These are phyloP conservation scores for Ampelomyces quisqualis DNA, from an alignment of 2,329 filamentous ascomycete genomes.

Conservation along the genomic window DNA sequence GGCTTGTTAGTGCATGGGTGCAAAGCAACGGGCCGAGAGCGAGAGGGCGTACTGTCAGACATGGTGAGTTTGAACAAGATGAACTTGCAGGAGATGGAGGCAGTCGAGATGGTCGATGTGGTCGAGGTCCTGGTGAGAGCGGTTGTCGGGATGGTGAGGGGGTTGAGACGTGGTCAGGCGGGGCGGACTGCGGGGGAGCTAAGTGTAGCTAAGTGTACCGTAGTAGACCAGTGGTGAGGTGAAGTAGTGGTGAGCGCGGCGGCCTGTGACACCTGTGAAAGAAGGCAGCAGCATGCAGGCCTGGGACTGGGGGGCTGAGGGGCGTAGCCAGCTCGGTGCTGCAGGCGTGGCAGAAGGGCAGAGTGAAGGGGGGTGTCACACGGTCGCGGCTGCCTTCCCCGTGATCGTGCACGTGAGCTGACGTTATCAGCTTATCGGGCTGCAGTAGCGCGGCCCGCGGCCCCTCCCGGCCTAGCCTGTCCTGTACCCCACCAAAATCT, in stretches of 20 bases:
- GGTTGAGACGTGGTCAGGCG: neutral
- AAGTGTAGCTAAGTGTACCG: neutral
- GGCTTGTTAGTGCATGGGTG: constrained; percentile 12
- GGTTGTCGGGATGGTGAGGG: no score
- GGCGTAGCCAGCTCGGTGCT: no score
- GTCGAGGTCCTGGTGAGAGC: no score
- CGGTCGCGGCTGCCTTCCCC: constrained; percentile 17
- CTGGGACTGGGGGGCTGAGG: no score
- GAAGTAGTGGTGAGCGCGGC: no score
- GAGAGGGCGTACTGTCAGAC: constrained; percentile 16
- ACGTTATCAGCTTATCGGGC: constrained; percentile 27
- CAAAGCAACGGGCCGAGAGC: constrained; percentile 1
- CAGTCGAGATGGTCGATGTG: neutral
- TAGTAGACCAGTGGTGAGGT: neutral
- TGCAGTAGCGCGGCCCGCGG: constrained; percentile 14
- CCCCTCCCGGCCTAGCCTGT: constrained; percentile 1
- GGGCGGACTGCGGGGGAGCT: neutral
- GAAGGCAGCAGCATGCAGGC: no score
- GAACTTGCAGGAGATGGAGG: neutral
- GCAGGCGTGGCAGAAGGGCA: constrained; percentile 11
- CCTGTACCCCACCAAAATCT: constrained; percentile 26
- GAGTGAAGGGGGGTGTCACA: neutral
- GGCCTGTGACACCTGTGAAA: no score
- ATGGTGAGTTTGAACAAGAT: constrained; percentile 6
- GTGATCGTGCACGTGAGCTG: constrained; percentile 15